Evolutionary conservation across 208 protist species (phyloP).

Genomic region (Crithidia fasciculata): DNA sequence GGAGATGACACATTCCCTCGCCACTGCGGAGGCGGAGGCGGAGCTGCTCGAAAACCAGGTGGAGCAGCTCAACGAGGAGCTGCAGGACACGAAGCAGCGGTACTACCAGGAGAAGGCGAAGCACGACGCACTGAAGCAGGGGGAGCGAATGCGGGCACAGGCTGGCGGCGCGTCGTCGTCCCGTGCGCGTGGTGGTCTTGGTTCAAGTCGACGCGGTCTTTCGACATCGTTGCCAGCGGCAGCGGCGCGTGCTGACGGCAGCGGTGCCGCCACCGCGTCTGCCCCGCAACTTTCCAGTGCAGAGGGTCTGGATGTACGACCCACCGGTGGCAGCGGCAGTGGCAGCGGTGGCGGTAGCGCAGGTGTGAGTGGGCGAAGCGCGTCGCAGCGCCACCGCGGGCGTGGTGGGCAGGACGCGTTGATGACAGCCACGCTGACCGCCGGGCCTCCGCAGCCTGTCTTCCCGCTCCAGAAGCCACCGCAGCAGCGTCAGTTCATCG

Average conservation of each 20-base stretch:
- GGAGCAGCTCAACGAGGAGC: slow-evolving; percentile 82
- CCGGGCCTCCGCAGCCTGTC: slow-evolving; percentile 57
- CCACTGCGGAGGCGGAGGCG: slow-evolving; percentile 61
- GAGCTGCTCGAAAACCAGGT: slow-evolving; percentile 92
- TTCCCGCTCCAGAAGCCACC: slow-evolving; percentile 68
- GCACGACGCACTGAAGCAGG: slow-evolving; percentile 70
- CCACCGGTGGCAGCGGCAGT: background rate
- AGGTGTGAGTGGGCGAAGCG: no score
- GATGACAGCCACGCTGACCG: slow-evolving; percentile 56
- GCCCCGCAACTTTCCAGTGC: no score
- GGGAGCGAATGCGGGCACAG: slow-evolving; percentile 46
- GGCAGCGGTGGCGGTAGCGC: no score
- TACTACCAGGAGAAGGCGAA: slow-evolving; percentile 93
- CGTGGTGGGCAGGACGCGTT: slow-evolving; percentile 14
- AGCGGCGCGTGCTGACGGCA: no score
- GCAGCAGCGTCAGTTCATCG: slow-evolving; percentile 72
- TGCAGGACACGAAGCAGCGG: slow-evolving; percentile 91
- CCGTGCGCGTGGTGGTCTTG: background rate
- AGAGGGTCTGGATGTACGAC: no score
- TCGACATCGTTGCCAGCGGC: no score
- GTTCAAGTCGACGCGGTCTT: no score
- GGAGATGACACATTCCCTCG: slow-evolving; percentile 68
- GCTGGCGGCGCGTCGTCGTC: slow-evolving; percentile 42
- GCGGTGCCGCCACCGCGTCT: no score
- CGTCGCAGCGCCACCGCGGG: background rate